These are phyloP conservation scores for Spergularia azorica DNA, from an alignment of 179 eudicot species.

Conservation along the genomic window DNA sequence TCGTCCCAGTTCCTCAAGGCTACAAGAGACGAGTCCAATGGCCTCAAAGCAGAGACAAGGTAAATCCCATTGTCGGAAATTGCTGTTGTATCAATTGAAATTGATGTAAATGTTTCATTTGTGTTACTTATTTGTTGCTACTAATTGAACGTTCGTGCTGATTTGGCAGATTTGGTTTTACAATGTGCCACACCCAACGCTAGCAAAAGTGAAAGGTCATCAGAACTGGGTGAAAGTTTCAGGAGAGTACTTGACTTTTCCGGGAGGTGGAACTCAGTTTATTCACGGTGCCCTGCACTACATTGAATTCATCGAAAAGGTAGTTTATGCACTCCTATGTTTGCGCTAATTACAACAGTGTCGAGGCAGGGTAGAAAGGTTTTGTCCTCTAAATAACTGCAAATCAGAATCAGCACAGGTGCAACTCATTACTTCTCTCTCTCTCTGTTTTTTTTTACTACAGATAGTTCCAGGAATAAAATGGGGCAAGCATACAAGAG, in stretches of 20 bases:
- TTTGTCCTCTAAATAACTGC: not conserved
- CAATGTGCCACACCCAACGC: slow-evolving; percentile 71
- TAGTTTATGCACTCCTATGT: slow-evolving; percentile 20
- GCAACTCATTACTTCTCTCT: not conserved
- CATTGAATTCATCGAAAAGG: slow-evolving; percentile 73
- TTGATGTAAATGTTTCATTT: not conserved
- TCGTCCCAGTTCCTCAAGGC: slow-evolving; percentile 59
- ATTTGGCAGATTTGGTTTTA: slow-evolving; percentile 78
- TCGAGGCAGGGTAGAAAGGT: not conserved
- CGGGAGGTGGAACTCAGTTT: slow-evolving; percentile 93
- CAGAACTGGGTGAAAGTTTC: slow-evolving; percentile 81
- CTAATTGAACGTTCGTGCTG: not conserved
- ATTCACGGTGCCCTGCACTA: slow-evolving; percentile 80
- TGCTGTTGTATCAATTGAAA: not conserved
- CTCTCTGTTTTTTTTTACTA: slow-evolving; percentile 8
- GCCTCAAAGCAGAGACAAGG: slow-evolving; percentile 88
- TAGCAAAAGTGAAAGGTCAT: slow-evolving; percentile 77
- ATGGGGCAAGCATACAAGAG: slow-evolving; percentile 86
- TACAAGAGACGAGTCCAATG: slow-evolving; percentile 63
- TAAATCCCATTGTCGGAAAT: slow-evolving; percentile 16
- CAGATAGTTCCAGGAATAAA: slow-evolving; percentile 75
- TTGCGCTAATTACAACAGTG: not conserved
- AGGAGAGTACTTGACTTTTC: slow-evolving; percentile 72
- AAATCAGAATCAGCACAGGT: not conserved
- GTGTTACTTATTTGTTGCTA: not conserved